Percentiles rank a stretch among this genome's conserved stretches.
Evolutionary conservation across 2,329 filamentous ascomycete genomes (phyloP).

Genomic region (Nothophaeocryptopus gaeumannii): DNA sequence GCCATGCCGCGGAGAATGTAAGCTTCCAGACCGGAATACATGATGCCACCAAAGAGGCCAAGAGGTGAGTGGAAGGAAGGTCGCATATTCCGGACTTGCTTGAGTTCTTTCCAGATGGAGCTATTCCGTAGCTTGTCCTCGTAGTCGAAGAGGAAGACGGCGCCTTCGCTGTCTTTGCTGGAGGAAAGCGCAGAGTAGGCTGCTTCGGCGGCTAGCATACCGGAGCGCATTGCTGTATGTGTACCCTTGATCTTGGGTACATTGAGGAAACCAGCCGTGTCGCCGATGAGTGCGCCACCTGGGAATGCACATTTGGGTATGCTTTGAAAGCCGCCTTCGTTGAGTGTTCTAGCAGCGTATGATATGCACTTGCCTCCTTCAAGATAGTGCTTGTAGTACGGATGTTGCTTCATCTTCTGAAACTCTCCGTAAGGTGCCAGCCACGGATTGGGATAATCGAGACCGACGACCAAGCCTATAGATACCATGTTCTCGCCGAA

Average conservation of each 20-base stretch:
- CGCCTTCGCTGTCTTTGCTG: constrained; percentile 55
- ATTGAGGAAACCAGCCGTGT: constrained; percentile 95
- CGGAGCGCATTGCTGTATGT: constrained; percentile 95
- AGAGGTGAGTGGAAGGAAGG: constrained; percentile 88
- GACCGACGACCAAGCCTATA: constrained; percentile 83
- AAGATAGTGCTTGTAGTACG: constrained; percentile 80
- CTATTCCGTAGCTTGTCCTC: constrained; percentile 84
- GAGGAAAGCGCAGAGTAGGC: constrained; percentile 70
- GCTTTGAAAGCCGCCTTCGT: constrained; percentile 95
- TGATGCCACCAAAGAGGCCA: constrained; percentile 81
- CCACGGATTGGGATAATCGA: constrained; percentile 97
- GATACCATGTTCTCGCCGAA: constrained; percentile 96
- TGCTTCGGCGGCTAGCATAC: constrained; percentile 92
- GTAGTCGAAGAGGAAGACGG: constrained; percentile 91
- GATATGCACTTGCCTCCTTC: constrained; percentile 97
- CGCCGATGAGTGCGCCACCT: constrained; percentile 89
- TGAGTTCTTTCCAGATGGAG: constrained; percentile 88
- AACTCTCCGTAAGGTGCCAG: constrained; percentile 93
- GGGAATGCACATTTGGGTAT: constrained; percentile 97
- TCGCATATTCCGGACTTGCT: constrained; percentile 94
- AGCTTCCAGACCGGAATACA: constrained; percentile 91
- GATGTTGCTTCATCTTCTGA: constrained; percentile 97
- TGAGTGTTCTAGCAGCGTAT: constrained; percentile 85
- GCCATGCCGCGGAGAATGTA: constrained; percentile 79
- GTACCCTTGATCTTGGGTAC: constrained; percentile 98